Evolutionary conservation across 2,329 filamentous ascomycete species (phyloP), one percentile per base, ranked within the genome.

Genomic region (Coniochaeta ligniaria): DNA sequence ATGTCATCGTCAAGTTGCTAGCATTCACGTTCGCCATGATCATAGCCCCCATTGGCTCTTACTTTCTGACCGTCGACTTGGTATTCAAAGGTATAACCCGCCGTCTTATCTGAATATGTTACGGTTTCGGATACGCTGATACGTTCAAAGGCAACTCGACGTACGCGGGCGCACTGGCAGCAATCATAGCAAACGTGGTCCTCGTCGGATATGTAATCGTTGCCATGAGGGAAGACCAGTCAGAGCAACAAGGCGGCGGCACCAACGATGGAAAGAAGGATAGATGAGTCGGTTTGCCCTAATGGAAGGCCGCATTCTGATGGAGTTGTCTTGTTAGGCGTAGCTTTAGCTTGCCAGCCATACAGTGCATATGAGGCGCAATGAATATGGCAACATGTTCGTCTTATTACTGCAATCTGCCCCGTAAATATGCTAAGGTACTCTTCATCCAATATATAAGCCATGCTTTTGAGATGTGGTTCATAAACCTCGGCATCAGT

Each of bases 21-120:
- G 87, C 84, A 64, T 98, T 97, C 76, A 96, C 93, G 0, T 79
- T 93, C 43, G 93, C 92, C 71, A 98, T 99, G 94, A 83, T 97
- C 62, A 83, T 89, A 17, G 76, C 90, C 22, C 95, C 95, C 16
- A 91, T 99, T 67, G 88, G 91, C 45, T 92, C 90, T 47, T 99
- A 97, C 75, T 99, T 96, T 73, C 69, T 90, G 54, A 90, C 90
- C 0, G 81, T 96, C 31, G 83, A 93, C 70, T 83, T 80, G 0
- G 68, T 97, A 31, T 97, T 96, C 75, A 79, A 80, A 67, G 93
- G 94, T 93, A 77, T 60, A 77, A 6, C 8, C 35, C 9, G 14
- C 11, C 33, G 35, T 35, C n/a, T 24, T 35, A 3, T 57, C 31
- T 57, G 28, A 43, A 14, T 3, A 52, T 47, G 1, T 31, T 8